Conservation (phyloP, 163 green algal species). For the Botryococcus braunii region DNA sequence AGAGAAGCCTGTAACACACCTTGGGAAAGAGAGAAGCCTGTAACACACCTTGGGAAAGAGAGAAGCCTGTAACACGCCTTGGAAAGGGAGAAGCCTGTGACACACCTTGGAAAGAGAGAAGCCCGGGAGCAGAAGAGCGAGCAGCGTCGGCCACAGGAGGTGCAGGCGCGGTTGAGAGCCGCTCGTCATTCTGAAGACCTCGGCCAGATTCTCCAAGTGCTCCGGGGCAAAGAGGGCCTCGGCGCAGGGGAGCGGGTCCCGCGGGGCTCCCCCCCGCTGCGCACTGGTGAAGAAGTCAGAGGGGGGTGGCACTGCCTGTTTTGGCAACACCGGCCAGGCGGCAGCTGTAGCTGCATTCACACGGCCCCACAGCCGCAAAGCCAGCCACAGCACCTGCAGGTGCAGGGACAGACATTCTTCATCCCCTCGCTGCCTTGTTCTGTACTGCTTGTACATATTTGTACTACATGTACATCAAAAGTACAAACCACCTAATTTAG, state of each 20-base stretch:
- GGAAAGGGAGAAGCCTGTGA: too few species aligned
- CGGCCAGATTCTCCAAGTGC: not conserved
- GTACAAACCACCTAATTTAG: too few species aligned
- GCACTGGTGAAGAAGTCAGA: conserved; percentile 19
- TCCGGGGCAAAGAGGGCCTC: conserved; percentile 37
- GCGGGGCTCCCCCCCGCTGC: conserved; percentile 1
- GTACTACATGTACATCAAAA: too few species aligned
- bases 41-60: too few species aligned
- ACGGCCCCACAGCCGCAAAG: conserved; percentile 53
- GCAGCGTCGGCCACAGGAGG: conserved; percentile 52
- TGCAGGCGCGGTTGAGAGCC: conserved; percentile 54
- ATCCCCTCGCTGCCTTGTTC: too few species aligned
- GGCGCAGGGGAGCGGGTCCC: conserved; percentile 12
- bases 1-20: too few species aligned
- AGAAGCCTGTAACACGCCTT: too few species aligned
- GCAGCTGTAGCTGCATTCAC: conserved; percentile 30
- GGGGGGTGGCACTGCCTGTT: conserved; percentile 17
- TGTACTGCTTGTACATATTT: too few species aligned
- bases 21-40: too few species aligned
- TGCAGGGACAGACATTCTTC: too few species aligned
- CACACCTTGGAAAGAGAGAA: conserved; percentile 41
- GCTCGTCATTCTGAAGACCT: conserved; percentile 11
- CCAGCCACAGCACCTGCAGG: conserved; percentile 48
- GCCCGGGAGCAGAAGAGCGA: conserved; percentile 65
- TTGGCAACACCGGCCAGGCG: conserved; percentile 45